Conservation (phyloP, 2,329 filamentous ascomycete genomes). For the Chaetomium strumarium region DNA sequence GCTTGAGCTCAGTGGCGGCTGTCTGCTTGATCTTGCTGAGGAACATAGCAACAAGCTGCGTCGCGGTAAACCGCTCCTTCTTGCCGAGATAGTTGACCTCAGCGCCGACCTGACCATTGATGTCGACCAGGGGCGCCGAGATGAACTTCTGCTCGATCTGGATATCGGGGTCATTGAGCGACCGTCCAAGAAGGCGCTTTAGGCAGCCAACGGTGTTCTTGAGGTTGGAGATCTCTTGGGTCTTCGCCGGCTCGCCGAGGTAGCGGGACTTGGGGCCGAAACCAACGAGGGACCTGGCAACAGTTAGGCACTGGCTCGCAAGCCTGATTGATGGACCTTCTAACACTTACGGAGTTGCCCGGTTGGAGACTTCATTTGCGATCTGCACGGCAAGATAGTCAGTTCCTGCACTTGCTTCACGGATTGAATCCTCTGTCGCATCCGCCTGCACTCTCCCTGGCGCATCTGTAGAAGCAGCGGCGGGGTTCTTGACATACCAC, state of each 20-base stretch:
- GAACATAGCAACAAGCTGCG: slow-evolving; percentile 92
- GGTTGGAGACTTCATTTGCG: slow-evolving; percentile 98
- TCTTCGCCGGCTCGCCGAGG: slow-evolving; percentile 92
- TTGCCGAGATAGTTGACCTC: slow-evolving; percentile 91
- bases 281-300: slow-evolving; percentile 74
- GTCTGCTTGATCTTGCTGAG: slow-evolving; percentile 90
- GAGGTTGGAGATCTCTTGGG: slow-evolving; percentile 97
- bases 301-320: slow-evolving; percentile 17
- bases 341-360: slow-evolving; percentile 83
- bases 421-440: not conserved
- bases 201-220: slow-evolving; percentile 96
- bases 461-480: not conserved
- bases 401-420: not conserved
- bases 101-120: slow-evolving; percentile 90
- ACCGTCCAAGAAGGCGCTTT: slow-evolving; percentile 86
- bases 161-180: slow-evolving; percentile 83
- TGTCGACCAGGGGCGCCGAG: slow-evolving; percentile 77
- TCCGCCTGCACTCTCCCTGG: slow-evolving; percentile 5
- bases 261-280: slow-evolving; percentile 93
- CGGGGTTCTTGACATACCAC: slow-evolving; percentile 62
- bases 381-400: slow-evolving; percentile 54
- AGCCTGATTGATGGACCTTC: not conserved
- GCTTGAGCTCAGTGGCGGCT: slow-evolving; percentile 77
- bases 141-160: slow-evolving; percentile 89
- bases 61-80: slow-evolving; percentile 92